These are phyloP conservation scores for Histomonas meleagridis DNA, from an alignment of 208 protist genomes.

Conservation along the genomic window DNA sequence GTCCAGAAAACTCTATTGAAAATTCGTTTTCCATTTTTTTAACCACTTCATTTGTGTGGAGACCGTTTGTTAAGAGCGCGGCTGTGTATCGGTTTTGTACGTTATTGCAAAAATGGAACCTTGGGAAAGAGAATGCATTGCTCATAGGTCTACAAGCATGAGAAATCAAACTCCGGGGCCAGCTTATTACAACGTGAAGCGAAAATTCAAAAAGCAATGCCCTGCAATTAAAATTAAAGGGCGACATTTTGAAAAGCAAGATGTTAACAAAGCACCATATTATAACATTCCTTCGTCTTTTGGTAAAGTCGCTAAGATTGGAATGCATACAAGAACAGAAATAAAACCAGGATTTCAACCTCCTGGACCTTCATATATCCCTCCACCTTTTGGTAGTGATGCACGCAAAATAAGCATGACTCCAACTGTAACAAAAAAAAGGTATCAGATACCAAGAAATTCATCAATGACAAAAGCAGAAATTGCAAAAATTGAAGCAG, in stretches of 20 bases:
- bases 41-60: too few relatives aligned
- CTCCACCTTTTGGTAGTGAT: too few relatives aligned
- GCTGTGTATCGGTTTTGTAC: too few relatives aligned
- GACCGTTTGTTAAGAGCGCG: too few relatives aligned
- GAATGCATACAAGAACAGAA: not conserved
- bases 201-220: not conserved
- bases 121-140: not conserved
- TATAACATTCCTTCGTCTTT: not conserved
- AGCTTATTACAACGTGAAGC: not conserved
- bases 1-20: not conserved
- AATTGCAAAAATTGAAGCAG: too few relatives aligned
- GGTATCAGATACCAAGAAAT: too few relatives aligned
- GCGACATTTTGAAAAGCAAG: not conserved
- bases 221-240: conserved; percentile 21
- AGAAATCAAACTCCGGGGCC: not conserved
- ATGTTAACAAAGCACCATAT: not conserved
- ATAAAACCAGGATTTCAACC: too few relatives aligned
- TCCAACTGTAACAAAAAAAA: too few relatives aligned
- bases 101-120: not conserved
- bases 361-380: too few relatives aligned
- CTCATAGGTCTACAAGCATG: not conserved
- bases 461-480: too few relatives aligned
- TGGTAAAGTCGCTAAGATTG: not conserved
- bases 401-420: too few relatives aligned
- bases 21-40: too few relatives aligned